Base-by-base conservation (phyloP, 176 grass and related monocot species). In the Lolium rigidum region DNA sequence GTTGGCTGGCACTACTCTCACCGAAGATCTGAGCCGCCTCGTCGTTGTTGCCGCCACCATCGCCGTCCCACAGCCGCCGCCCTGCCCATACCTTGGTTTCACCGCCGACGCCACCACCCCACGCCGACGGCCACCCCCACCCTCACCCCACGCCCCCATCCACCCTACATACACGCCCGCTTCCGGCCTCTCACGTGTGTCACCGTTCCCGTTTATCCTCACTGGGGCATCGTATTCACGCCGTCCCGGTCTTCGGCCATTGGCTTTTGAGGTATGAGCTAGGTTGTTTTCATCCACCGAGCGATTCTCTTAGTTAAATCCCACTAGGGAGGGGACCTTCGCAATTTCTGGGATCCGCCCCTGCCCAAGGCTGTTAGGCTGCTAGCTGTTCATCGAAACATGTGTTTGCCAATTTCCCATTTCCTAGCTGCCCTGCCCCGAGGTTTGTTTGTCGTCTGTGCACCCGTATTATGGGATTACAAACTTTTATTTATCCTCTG, bases 1-100 rank as follows among this genome's bases (percentile, higher is more conserved):
- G 31, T 35, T 35, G 31, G 31, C 2, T 35, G 31, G 31, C 31
- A 35, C 31, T 35, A 35, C 71, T 51, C 71, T 7, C 46, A 24
- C 72, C 72, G 72, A 75, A 75, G 72, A 75, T 75, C 72, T 46
- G 47, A 51, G 72, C 72, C 72, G 72, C 72, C 72, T 51, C 72
- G 65, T 68, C 65, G 65, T 7, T 28, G 64, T 68, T 46, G 71
- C 7, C 72, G 71, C 66, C 16, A 12, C 39, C 10, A 10, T 50
- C 71, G 72, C 47, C 72, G 72, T 51, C 13, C 72, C 13, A 26
- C 71, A 74, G 72, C 47, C 22, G 22, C 70, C 21, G 12, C 70
- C 21, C n/a, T 24, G 21, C 46, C 46, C 47, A 2, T 9, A 75
- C 72, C 72, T 51, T 16, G 14, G 72, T 25, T 49, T 24, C 21